These are phyloP conservation scores for Astragalus membranaceus DNA, from an alignment of 306 rosid species.

Conservation along the genomic window DNA sequence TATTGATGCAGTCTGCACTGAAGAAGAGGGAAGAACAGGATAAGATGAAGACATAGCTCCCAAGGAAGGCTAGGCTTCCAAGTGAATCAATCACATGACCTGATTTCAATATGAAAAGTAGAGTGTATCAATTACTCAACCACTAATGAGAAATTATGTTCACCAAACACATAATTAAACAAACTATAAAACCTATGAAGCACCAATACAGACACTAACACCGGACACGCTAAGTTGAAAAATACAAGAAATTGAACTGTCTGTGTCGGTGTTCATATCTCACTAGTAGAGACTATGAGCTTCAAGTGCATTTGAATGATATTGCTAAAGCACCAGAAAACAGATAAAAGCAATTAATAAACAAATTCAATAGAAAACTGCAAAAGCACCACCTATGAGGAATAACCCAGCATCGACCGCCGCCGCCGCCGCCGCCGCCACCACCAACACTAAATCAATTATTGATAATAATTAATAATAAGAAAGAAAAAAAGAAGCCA, in stretches of 20 bases:
- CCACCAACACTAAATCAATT: background rate
- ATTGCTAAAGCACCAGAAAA: background rate
- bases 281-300: background rate
- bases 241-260: too few relatives aligned
- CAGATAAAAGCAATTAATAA: background rate
- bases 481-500: background rate
- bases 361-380: background rate
- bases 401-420: background rate
- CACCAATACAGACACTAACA: too few relatives aligned
- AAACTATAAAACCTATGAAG: background rate
- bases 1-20: constrained; percentile 35
- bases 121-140: constrained; percentile 12
- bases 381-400: background rate
- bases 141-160: constrained; percentile 5
- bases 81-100: constrained; percentile 14
- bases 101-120: constrained; percentile 26
- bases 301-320: too few relatives aligned
- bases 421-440: too few relatives aligned
- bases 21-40: constrained; percentile 34
- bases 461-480: background rate
- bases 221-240: too few relatives aligned
- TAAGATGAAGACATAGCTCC: constrained; percentile 47
- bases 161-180: constrained; percentile 11
- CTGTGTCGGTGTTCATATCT: background rate
- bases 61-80: background rate